phyloP scores from a whole-genome alignment of 225 moss, liverwort and hornwort genomes.

The Straminergon stramineum region DNA sequence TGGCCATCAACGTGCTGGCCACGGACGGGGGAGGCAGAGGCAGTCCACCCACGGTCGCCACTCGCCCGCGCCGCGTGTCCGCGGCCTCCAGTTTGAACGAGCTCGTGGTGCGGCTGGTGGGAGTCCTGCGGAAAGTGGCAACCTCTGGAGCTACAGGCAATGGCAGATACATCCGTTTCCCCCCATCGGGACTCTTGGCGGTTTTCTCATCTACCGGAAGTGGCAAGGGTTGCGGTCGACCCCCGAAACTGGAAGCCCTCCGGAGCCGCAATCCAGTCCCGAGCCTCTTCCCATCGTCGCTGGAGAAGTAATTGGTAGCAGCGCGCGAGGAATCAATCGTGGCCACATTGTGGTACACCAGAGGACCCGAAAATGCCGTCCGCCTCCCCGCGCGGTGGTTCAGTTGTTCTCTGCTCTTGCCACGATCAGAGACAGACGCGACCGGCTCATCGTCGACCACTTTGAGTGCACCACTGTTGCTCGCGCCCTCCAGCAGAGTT shows the following conservation, averaged over 20 bases:
- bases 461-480: not conserved
- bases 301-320: conserved; percentile 15
- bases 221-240: conserved; percentile 38
- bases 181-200: not conserved
- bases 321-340: not conserved
- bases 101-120: not conserved
- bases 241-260: conserved; percentile 33
- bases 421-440: not conserved
- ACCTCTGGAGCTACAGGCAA: conserved; percentile 11
- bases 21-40: conserved; percentile 38
- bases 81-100: conserved; percentile 12
- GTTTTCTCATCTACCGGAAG: conserved; percentile 9
- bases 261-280: not conserved
- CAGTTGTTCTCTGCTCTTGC: not conserved
- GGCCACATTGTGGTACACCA: conserved; percentile 12
- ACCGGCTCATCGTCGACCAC: not conserved
- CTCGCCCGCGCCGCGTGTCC: conserved; percentile 14
- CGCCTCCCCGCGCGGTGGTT: not conserved
- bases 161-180: conserved; percentile 1
- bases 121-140: not conserved
- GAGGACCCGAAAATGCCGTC: conserved; percentile 28
- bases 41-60: conserved; percentile 12
- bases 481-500: not conserved
- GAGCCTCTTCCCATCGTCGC: conserved; percentile 6
- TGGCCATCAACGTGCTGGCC: conserved; percentile 23